These are phyloP conservation scores for Acanthamoeba castellanii DNA, from an alignment of 208 protist species.

Conservation along the genomic window DNA sequence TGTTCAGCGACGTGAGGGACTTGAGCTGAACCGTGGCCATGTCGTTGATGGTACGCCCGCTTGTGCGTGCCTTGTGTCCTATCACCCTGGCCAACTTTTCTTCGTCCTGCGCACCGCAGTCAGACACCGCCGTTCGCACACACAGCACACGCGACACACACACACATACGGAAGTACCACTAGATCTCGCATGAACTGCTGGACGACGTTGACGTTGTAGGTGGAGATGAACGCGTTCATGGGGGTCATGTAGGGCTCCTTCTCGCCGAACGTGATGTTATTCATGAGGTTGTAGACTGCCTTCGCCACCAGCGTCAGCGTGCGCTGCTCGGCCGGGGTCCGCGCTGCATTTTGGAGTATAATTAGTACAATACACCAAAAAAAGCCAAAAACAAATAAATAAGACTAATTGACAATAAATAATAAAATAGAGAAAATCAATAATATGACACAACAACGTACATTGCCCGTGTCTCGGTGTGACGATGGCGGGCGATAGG, in stretches of 20 bases:
- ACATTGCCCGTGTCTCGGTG: not conserved
- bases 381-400: too few relatives aligned
- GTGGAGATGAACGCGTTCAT: slow-evolving; percentile 63
- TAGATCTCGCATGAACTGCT: slow-evolving; percentile 51
- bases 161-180: not conserved
- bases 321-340: not conserved
- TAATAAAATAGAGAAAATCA: not conserved
- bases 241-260: slow-evolving; percentile 58
- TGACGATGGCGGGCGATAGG: slow-evolving; percentile 27
- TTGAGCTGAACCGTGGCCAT: slow-evolving; percentile 33
- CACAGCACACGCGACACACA: not conserved
- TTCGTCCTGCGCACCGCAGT: not conserved
- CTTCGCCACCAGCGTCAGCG: slow-evolving; percentile 56
- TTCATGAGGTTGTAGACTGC: slow-evolving; percentile 56
- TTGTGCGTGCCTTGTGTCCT: not conserved
- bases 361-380: too few relatives aligned
- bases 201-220: slow-evolving; percentile 23
- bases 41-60: slow-evolving; percentile 34
- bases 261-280: slow-evolving; percentile 26
- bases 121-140: not conserved
- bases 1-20: slow-evolving; percentile 56
- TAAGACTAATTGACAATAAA: too few relatives aligned
- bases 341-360: not conserved
- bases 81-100: slow-evolving; percentile 25
- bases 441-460: not conserved